A percentile compares a stretch with the other conserved stretches of the same genome.
Evolutionary conservation across 1,284 basidiomycete genomes (phyloP).

Genomic region (Boletus albobrunnescens): DNA sequence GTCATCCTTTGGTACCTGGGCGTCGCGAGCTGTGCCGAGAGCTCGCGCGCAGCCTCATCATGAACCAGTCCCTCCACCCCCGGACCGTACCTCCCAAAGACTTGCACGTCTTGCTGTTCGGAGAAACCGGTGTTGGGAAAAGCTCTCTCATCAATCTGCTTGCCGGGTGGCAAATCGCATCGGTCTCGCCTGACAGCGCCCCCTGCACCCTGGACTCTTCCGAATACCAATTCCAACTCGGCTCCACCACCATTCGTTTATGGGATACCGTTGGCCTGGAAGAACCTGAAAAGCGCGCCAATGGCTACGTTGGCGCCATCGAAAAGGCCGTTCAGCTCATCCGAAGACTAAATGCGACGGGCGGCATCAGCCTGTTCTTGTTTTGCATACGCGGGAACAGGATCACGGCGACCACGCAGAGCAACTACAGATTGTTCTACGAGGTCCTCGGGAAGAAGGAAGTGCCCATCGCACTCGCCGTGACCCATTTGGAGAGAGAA

Average conservation of each 20-base stretch:
- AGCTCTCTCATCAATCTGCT: constrained; percentile 36
- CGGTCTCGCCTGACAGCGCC: constrained; percentile 23
- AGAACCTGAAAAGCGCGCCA: constrained; percentile 33
- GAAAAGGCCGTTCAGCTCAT: constrained; percentile 36
- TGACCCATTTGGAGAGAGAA: constrained; percentile 40
- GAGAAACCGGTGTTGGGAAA: constrained; percentile 34
- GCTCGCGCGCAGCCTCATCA: constrained; percentile 21
- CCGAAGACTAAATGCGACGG: constrained; percentile 24
- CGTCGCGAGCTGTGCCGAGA: constrained; percentile 19
- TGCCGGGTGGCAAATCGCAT: constrained; percentile 25
- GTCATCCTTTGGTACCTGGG: constrained; percentile 19
- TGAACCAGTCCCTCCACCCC: constrained; percentile 12
- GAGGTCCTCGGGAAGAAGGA: constrained; percentile 32
- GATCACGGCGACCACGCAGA: constrained; percentile 33
- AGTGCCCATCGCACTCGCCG: constrained; percentile 38
- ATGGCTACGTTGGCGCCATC: constrained; percentile 33
- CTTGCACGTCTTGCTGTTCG: constrained; percentile 30
- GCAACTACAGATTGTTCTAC: constrained; percentile 38
- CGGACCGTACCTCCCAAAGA: constrained; percentile 24
- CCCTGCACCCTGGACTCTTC: constrained; percentile 26
- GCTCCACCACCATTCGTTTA: constrained; percentile 19
- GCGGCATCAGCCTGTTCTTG: constrained; percentile 38
- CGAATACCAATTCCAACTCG: constrained; percentile 27
- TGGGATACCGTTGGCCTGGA: constrained; percentile 43
- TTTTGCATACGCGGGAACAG: constrained; percentile 38